A percentile compares a stretch with the other conserved stretches of the same genome.
Evolutionary conservation across 116 monocot species (phyloP).

Genomic region (Trichopus zeylanicus): DNA sequence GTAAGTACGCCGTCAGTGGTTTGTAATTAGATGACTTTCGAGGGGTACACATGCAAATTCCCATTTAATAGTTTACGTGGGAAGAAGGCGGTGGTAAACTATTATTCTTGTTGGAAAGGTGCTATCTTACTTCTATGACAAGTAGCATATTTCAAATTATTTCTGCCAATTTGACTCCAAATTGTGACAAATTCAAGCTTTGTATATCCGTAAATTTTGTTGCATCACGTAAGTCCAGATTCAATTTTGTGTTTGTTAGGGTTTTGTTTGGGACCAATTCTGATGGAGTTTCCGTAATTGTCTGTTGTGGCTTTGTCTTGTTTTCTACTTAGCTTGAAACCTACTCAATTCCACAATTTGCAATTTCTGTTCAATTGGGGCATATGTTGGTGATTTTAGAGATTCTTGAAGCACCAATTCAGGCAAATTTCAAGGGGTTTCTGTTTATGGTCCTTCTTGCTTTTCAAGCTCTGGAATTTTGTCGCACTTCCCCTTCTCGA

Average conservation of each 20-base stretch:
- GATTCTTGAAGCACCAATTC: not conserved
- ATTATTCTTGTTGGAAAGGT: too few species aligned
- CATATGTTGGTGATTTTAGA: not conserved
- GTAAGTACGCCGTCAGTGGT: too few species aligned
- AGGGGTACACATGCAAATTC: too few species aligned
- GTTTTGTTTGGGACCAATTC: not conserved
- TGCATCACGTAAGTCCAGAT: too few species aligned
- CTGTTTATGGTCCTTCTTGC: slow-evolving; percentile 3
- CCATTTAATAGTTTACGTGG: too few species aligned
- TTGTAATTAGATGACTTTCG: too few species aligned
- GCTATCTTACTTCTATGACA: too few species aligned
- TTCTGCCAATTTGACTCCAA: too few species aligned
- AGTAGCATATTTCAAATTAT: too few species aligned
- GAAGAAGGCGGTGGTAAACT: too few species aligned
- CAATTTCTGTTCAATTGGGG: not conserved
- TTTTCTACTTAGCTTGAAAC: not conserved
- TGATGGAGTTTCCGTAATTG: not conserved
- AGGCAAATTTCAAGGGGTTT: slow-evolving; percentile 15
- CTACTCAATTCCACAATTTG: not conserved
- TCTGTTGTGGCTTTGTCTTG: not conserved
- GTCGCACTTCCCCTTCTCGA: slow-evolving; percentile 14
- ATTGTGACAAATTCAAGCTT: not conserved
- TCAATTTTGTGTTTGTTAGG: too few species aligned
- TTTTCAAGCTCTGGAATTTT: slow-evolving; percentile 13
- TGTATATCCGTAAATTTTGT: not conserved